Conservation (phyloP, 208 protist genomes). For the Leishmania braziliensis region DNA sequence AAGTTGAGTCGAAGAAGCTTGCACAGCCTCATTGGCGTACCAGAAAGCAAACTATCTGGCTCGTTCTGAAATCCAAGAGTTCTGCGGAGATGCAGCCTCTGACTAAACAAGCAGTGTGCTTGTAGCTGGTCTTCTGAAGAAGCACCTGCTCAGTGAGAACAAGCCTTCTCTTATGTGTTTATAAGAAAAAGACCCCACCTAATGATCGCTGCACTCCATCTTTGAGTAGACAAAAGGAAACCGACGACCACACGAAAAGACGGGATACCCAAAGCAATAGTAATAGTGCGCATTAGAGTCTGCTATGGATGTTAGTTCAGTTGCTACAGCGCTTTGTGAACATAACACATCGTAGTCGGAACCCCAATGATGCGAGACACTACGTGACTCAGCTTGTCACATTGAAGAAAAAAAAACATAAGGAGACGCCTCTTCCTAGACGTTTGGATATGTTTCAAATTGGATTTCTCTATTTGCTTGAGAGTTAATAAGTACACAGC, state of each 20-base stretch:
- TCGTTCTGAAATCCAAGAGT: background rate
- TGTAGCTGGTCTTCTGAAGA: background rate
- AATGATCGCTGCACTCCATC: background rate
- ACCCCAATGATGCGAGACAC: background rate
- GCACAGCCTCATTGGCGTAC: conserved; percentile 30
- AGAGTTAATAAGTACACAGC: background rate
- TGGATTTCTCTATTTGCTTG: background rate
- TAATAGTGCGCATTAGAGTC: too few species aligned
- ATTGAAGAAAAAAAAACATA: too few species aligned
- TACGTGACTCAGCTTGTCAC: too few species aligned
- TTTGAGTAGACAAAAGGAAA: background rate
- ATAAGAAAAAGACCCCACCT: conserved; percentile 1
- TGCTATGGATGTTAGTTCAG: background rate
- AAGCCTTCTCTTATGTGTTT: background rate
- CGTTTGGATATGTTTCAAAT: background rate
- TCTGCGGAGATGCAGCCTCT: background rate
- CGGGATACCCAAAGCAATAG: background rate
- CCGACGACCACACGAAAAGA: background rate
- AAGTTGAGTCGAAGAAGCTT: conserved; percentile 26
- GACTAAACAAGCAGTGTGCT: background rate
- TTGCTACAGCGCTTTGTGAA: too few species aligned
- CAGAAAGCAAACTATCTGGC: background rate
- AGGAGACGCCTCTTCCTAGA: background rate
- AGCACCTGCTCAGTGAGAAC: background rate
- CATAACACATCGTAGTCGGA: background rate